These are phyloP conservation scores for Naganishia onofrii DNA, from an alignment of 768 basidiomycete genomes.

Conservation along the genomic window DNA sequence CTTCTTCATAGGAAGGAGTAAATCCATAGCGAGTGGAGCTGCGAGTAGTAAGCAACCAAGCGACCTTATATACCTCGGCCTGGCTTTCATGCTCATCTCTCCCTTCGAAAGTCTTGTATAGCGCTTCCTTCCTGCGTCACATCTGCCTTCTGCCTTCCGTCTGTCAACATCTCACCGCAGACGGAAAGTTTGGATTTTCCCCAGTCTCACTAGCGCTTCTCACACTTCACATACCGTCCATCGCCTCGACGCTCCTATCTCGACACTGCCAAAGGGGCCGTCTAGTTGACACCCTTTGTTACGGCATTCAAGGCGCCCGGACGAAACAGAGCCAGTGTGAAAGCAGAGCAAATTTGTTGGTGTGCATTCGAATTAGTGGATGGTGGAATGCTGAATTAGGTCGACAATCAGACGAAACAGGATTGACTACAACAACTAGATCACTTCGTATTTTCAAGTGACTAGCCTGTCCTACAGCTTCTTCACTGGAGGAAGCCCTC, in stretches of 20 bases:
- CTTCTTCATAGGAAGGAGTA: background rate
- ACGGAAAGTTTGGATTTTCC: background rate
- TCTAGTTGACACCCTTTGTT: background rate
- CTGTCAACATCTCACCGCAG: background rate
- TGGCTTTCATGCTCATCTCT: background rate
- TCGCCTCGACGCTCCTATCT: background rate
- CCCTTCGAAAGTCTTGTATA: background rate
- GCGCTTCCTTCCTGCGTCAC: background rate
- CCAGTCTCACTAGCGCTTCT: background rate
- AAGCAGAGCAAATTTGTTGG: background rate
- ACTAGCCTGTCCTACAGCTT: too few relatives aligned
- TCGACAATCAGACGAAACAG: background rate
- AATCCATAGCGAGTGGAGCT: background rate
- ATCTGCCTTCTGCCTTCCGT: background rate
- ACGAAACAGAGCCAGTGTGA: too few relatives aligned
- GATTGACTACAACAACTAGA: background rate
- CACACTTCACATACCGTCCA: background rate
- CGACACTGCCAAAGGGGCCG: background rate
- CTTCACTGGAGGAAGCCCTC: too few relatives aligned
- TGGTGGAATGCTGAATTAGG: background rate
- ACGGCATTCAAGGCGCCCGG: background rate
- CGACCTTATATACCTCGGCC: conserved; percentile 1
- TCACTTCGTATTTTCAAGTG: background rate
- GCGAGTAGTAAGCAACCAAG: background rate
- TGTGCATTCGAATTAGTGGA: background rate